Percentiles rank a stretch among this genome's conserved stretches.
phyloP scores from a whole-genome alignment of 257 asterid species.

The Forsythia suspensa region DNA sequence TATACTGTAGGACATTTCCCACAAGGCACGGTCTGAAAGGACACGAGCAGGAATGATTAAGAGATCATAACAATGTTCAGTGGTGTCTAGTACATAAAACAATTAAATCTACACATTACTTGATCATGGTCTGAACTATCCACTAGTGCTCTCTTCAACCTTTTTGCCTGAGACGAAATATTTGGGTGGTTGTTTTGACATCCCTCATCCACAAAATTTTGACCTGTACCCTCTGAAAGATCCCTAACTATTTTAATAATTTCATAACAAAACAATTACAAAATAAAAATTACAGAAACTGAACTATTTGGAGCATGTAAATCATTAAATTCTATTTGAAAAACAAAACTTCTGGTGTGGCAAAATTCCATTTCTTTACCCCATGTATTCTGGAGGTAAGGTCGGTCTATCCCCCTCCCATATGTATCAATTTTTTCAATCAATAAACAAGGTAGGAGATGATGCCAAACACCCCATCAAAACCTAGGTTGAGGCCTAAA shows the following conservation, averaged over 20 bases:
- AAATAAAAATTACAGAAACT: constrained; percentile 11
- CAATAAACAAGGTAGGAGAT: not conserved
- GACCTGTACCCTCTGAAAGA: constrained; percentile 46
- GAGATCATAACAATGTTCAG: constrained; percentile 7
- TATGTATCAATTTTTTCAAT: not conserved
- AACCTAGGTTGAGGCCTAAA: not conserved
- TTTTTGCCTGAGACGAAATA: constrained; percentile 28
- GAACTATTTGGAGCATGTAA: not conserved
- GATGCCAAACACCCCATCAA: not conserved
- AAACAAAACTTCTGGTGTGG: not conserved
- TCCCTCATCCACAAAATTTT: constrained; percentile 34
- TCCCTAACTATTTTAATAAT: constrained; percentile 1
- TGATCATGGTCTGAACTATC: constrained; percentile 29
- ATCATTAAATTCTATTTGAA: not conserved
- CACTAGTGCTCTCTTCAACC: constrained; percentile 23
- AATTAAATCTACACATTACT: constrained; percentile 27
- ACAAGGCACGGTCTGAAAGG: constrained; percentile 34
- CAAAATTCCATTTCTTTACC: not conserved
- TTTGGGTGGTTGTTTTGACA: constrained; percentile 16
- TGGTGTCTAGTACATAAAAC: not conserved
- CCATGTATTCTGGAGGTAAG: not conserved
- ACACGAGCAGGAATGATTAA: constrained; percentile 12
- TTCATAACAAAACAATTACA: not conserved
- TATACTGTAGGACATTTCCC: constrained; percentile 7
- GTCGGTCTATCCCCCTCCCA: not conserved